A percentile compares a stretch with the other conserved stretches of the same genome.
phyloP scores from a whole-genome alignment of 2,329 filamentous ascomycete species.

The Alternaria infectoria region DNA sequence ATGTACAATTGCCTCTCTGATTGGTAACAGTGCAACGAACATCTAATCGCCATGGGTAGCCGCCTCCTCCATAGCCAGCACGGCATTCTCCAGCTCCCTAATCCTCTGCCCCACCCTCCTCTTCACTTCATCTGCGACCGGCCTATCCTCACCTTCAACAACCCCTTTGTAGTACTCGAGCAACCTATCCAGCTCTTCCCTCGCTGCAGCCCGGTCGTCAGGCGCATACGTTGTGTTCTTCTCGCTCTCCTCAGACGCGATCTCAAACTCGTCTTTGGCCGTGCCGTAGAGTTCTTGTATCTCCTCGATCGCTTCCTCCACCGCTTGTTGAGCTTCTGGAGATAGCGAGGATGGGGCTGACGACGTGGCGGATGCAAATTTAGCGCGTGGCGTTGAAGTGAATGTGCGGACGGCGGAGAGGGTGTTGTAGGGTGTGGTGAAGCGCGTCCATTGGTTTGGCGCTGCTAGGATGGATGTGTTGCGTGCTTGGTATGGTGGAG shows the following conservation, averaged over 20 bases:
- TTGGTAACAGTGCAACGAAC: not conserved
- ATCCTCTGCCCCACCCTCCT: conserved; percentile 59
- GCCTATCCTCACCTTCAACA: conserved; percentile 48
- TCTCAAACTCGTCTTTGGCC: conserved; percentile 55
- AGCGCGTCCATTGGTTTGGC: conserved; percentile 42
- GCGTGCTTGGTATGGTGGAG: conserved; percentile 33
- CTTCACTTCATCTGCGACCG: conserved; percentile 58
- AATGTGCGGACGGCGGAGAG: conserved; percentile 44
- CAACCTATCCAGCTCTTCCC: conserved; percentile 59
- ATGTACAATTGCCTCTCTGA: not conserved
- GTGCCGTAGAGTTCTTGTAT: conserved; percentile 49
- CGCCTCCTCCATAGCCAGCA: conserved; percentile 59
- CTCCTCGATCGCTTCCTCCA: conserved; percentile 43
- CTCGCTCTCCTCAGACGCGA: conserved; percentile 59
- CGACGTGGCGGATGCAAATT: conserved; percentile 10
- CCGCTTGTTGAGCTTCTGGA: conserved; percentile 26
- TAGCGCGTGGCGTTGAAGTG: conserved; percentile 14
- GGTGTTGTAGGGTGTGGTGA: conserved; percentile 35
- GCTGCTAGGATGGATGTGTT: conserved; percentile 33
- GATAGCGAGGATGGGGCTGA: conserved; percentile 14
- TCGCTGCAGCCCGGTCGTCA: conserved; percentile 60
- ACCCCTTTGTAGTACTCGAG: conserved; percentile 55
- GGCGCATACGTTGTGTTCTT: conserved; percentile 63
- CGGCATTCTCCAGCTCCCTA: conserved; percentile 60
- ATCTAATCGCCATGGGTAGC: conserved; percentile 56